These are phyloP conservation scores for Asclepias syriaca DNA, from an alignment of 257 asterid genomes.

Conservation along the genomic window DNA sequence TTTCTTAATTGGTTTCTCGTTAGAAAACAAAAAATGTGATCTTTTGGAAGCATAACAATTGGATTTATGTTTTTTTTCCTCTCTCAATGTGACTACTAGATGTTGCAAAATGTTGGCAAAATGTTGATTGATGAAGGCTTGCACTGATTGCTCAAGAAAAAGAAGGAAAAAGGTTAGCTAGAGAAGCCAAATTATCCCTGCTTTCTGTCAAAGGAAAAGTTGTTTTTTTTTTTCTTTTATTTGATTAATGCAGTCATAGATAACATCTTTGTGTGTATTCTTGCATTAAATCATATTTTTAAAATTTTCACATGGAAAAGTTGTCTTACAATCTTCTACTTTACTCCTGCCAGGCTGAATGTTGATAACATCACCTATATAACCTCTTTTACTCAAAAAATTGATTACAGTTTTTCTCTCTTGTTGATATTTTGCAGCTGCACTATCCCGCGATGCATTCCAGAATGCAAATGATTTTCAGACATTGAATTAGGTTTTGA, in stretches of 20 bases:
- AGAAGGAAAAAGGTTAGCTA: neutral
- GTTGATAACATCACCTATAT: neutral
- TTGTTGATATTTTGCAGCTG: neutral
- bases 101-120: neutral
- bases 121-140: neutral
- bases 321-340: neutral
- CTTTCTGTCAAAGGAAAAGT: neutral
- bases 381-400: neutral
- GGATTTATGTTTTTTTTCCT: neutral
- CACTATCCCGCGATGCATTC: conserved; percentile 11
- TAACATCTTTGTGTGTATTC: neutral
- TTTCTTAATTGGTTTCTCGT: neutral
- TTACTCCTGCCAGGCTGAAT: neutral
- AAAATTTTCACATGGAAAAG: neutral
- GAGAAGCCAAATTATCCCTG: neutral
- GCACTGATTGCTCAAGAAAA: neutral
- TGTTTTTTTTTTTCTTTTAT: neutral
- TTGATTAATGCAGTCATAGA: neutral
- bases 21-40: neutral
- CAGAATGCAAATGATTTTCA: conserved; percentile 23
- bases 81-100: neutral
- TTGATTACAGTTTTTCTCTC: neutral
- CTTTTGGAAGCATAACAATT: neutral
- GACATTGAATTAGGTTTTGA: conserved; percentile 18
- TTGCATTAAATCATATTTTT: neutral